Evolutionary conservation across 2,329 filamentous ascomycete genomes (phyloP), one percentile per base, ranked within the genome.

Genomic region (Colletotrichum nymphaeae): DNA sequence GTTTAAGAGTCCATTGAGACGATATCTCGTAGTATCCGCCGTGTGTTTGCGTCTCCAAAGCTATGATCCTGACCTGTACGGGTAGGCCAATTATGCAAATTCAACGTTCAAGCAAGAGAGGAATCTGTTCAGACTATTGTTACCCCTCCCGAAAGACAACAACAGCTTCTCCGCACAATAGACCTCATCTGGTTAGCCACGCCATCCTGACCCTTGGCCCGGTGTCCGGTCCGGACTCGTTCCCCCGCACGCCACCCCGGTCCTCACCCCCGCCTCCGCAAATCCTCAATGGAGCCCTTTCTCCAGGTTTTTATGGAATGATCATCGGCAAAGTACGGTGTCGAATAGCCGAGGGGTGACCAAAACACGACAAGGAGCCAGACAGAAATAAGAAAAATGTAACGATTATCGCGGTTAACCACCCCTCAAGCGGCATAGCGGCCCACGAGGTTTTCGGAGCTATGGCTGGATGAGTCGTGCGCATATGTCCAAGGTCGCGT

Each of bases 201-300:
- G 52, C n/a, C 26, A 49, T 57, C 67, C 12, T 16, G 3, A 26
- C 24, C 16, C 30, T 55, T 60, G 63, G 46, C 66, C 57, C 58
- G 66, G 55, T 64, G 37, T n/a, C 70, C 70, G 70, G 70, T n/a
- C 70, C 70, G 53, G 70, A n/a, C 66, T 63, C 19, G 19, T 62
- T 26, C 59, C 59, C 70, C 70, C 70, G 59, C 70, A 72, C 66
- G 26, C 5, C 52, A 64, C 66, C 70, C 70, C 66, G 65, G 70
- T 60, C 46, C 7, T 26, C 28, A 16, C 30, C 59, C 42, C 59
- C 59, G 59, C 70, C 70, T 69, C 65, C 69, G 32, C 69, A 69
- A 26, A 16, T 53, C 46, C 46, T 53, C 19, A 5, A 52, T 52
- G 59, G n/a, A 63, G 32, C 35, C 37, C 37, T 52, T 30, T 53